Evolutionary conservation across 2,329 filamentous ascomycete genomes (phyloP).

Genomic region (Stenocarpella maydis): DNA sequence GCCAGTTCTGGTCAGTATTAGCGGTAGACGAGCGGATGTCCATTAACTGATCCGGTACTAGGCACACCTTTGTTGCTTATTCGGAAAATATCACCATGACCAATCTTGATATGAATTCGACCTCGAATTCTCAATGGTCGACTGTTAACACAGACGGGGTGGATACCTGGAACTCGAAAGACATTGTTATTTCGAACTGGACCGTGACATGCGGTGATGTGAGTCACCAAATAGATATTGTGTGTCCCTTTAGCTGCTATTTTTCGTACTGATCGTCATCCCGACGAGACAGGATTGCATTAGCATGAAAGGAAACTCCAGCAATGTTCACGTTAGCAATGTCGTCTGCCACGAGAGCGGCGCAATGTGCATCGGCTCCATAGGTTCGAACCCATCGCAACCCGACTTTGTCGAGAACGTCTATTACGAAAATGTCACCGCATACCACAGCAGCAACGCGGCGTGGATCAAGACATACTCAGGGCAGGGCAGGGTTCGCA

Average conservation of each 20-base stretch:
- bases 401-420: slow-evolving; percentile 48
- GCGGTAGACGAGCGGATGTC: neutral
- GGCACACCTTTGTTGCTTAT: slow-evolving; percentile 53
- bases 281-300: slow-evolving; percentile 48
- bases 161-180: slow-evolving; percentile 59
- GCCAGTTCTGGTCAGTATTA: slow-evolving; percentile 53
- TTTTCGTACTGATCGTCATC: neutral
- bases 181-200: slow-evolving; percentile 56
- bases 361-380: slow-evolving; percentile 47
- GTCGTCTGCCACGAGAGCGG: slow-evolving; percentile 51
- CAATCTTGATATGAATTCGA: slow-evolving; percentile 60
- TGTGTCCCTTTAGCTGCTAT: neutral
- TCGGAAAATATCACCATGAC: slow-evolving; percentile 60
- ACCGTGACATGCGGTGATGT: slow-evolving; percentile 52
- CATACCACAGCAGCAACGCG: slow-evolving; percentile 50
- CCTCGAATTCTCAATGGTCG: slow-evolving; percentile 52
- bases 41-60: neutral
- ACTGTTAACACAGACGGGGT: slow-evolving; percentile 60
- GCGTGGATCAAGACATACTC: slow-evolving; percentile 54
- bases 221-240: slow-evolving; percentile 24
- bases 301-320: slow-evolving; percentile 51
- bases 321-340: slow-evolving; percentile 47
- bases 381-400: slow-evolving; percentile 45
- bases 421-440: slow-evolving; percentile 48
- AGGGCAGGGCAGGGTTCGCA: slow-evolving; percentile 51